A percentile compares a stretch with the other conserved stretches of the same genome.
phyloP scores from a whole-genome alignment of 805 yeast species.

The Ogataea chonburiensis region DNA sequence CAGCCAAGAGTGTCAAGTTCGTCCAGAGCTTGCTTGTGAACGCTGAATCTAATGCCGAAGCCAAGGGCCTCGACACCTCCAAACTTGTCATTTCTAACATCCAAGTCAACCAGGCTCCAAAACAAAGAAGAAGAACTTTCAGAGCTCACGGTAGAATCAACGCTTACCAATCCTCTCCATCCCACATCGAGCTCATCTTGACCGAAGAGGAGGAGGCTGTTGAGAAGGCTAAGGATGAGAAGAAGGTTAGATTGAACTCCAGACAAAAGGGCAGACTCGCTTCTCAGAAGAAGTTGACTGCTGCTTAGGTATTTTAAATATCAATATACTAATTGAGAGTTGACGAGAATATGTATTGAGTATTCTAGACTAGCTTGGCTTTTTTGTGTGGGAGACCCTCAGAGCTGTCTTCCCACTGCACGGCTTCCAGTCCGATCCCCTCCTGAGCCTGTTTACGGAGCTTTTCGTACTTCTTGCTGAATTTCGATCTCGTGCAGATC shows the following conservation, averaged over 20 bases:
- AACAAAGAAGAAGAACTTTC: slow-evolving; percentile 99
- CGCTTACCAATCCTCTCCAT: slow-evolving; percentile 98
- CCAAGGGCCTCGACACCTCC: slow-evolving; percentile 96
- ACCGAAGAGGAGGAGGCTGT: slow-evolving; percentile 94
- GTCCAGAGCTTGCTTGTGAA: slow-evolving; percentile 91
- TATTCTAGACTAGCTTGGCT: slow-evolving; percentile 3
- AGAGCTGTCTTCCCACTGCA: slow-evolving; percentile 7
- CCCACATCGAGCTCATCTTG: slow-evolving; percentile 96
- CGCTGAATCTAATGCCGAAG: slow-evolving; percentile 98
- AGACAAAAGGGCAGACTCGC: slow-evolving; percentile 93
- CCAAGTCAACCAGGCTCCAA: slow-evolving; percentile 99
- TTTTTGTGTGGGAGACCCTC: slow-evolving; percentile 8
- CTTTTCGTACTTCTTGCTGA: slow-evolving; percentile 10
- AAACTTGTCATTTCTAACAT: slow-evolving; percentile 95
- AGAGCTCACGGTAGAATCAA: slow-evolving; percentile 99
- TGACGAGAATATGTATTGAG: slow-evolving; percentile 7
- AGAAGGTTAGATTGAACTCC: slow-evolving; percentile 68
- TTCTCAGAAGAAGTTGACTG: slow-evolving; percentile 82
- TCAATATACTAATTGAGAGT: slow-evolving; percentile 16
- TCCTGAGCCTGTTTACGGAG: slow-evolving; percentile 8
- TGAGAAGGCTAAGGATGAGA: slow-evolving; percentile 70
- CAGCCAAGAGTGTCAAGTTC: slow-evolving; percentile 96
- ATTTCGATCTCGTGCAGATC: slow-evolving; percentile 16
- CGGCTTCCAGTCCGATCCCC: slow-evolving; percentile 23
- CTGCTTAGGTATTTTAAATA: slow-evolving; percentile 39